Percentiles rank a stretch among this genome's conserved stretches.
phyloP scores from a whole-genome alignment of 2,329 filamentous ascomycete genomes.

The Geoglossum cookeanum region DNA sequence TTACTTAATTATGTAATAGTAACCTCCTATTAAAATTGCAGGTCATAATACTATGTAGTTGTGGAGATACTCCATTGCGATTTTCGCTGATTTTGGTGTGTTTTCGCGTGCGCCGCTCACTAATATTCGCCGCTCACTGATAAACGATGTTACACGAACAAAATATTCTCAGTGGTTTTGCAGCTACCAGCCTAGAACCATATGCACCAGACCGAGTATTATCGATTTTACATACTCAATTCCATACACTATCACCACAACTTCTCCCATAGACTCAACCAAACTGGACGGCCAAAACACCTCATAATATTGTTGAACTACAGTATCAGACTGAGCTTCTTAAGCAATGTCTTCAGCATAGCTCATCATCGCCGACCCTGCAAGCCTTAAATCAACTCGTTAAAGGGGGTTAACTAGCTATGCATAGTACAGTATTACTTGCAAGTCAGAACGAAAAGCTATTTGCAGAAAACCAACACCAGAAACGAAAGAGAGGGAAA shows the following conservation, averaged over 20 bases:
- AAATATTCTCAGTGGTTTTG: conserved; percentile 11
- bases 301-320: no score
- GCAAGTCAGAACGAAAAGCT: no score
- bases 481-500: no score
- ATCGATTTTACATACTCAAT: not conserved
- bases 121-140: no score
- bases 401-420: not conserved
- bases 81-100: no score
- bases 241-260: not conserved
- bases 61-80: no score
- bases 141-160: no score
- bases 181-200: not conserved
- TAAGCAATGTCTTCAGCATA: not conserved
- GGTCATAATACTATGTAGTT: no score
- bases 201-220: not conserved
- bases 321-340: not conserved
- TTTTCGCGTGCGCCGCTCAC: no score
- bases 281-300: not conserved
- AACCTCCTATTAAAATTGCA: no score
- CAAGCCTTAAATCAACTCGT: not conserved
- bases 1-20: no score
- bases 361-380: not conserved
- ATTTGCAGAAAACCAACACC: no score
- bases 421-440: not conserved
- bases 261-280: not conserved